These are phyloP conservation scores for Phalaenopsis hybrid DNA, from an alignment of 116 monocot species.

Conservation along the genomic window DNA sequence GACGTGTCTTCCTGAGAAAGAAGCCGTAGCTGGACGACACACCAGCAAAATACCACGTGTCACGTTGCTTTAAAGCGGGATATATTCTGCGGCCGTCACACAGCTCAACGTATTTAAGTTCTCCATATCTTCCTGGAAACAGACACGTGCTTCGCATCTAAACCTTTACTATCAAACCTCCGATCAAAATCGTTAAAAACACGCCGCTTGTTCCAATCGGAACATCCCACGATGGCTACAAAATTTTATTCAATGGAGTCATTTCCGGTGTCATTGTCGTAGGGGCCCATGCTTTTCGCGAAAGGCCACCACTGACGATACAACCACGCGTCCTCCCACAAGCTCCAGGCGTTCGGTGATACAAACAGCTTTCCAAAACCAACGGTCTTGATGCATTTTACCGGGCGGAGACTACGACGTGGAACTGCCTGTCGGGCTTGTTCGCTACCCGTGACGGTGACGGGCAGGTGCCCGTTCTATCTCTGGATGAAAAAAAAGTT, in stretches of 20 bases:
- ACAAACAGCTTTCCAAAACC: not conserved
- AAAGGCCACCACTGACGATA: not conserved
- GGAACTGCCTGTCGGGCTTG: not conserved
- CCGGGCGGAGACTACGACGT: slow-evolving; percentile 2
- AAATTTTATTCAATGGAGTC: not conserved
- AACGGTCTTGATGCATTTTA: not conserved
- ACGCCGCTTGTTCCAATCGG: not conserved
- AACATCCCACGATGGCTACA: not conserved
- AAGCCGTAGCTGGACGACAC: not conserved
- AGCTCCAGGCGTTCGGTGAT: not conserved
- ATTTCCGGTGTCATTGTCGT: not conserved
- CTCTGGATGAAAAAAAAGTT: not conserved
- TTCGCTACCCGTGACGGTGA: slow-evolving; percentile 2
- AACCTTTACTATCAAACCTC: not conserved
- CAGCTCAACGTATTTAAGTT: not conserved
- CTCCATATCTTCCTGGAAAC: not conserved
- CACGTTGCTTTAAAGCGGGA: not conserved
- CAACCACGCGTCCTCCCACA: not conserved
- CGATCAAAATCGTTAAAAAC: not conserved
- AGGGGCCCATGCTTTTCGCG: not conserved
- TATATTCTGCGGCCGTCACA: not conserved
- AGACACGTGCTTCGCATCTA: not conserved
- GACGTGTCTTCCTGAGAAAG: too few species aligned
- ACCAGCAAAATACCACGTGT: not conserved
- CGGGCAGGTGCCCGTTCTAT: not conserved